Percentiles rank a stretch among this genome's conserved stretches.
phyloP scores from a whole-genome alignment of 345 rosid genomes.

The Hibiscus tridactylites region DNA sequence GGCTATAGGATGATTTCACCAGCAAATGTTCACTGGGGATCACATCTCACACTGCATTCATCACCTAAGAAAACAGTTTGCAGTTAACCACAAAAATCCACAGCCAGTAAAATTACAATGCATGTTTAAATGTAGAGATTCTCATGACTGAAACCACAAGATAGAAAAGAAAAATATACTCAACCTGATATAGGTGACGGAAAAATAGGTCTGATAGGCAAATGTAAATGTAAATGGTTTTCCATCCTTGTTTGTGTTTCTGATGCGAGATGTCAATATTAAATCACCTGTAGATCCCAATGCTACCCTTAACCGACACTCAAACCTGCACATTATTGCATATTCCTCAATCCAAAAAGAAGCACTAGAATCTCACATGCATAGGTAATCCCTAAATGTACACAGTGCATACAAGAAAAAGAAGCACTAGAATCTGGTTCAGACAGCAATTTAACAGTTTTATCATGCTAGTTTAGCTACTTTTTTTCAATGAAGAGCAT shows the following conservation, averaged over 20 bases:
- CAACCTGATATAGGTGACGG: slow-evolving; percentile 87
- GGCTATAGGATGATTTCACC: too few species aligned
- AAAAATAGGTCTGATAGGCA: slow-evolving; percentile 72
- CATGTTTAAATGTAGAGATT: neutral
- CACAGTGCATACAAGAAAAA: too few species aligned
- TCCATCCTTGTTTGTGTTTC: slow-evolving; percentile 51
- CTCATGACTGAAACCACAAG: neutral
- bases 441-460: neutral
- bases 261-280: slow-evolving; percentile 54
- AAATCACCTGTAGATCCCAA: slow-evolving; percentile 57
- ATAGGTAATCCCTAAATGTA: too few species aligned
- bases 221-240: slow-evolving; percentile 75
- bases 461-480: neutral
- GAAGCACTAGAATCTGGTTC: neutral
- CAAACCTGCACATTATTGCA: slow-evolving; percentile 39
- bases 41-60: too few species aligned
- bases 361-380: too few species aligned
- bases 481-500: neutral
- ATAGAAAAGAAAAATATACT: neutral
- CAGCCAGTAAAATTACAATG: neutral
- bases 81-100: too few species aligned
- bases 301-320: slow-evolving; percentile 62
- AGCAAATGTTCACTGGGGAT: too few species aligned
- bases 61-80: too few species aligned
- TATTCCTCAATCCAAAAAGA: too few species aligned